A percentile compares a stretch with the other conserved stretches of the same genome.
Conservation (phyloP, 129 eudicot species). For the Pseudognaphalium luteoalbum region DNA sequence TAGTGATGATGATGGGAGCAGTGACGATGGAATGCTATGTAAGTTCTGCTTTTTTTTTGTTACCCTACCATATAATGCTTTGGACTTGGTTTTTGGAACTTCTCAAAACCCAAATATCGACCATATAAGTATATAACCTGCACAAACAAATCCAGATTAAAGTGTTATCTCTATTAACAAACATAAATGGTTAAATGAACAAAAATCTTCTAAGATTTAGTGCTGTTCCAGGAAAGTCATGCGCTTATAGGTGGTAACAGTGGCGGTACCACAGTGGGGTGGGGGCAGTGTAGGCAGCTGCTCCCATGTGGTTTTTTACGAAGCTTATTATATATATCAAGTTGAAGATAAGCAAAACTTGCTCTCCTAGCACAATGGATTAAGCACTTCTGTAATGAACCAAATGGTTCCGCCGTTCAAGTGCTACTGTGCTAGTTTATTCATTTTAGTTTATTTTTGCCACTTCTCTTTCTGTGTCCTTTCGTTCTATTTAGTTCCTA, state of each 20-base stretch:
- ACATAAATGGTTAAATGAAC: background rate
- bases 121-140: background rate
- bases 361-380: too few relatives aligned
- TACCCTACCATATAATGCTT: background rate
- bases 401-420: too few relatives aligned
- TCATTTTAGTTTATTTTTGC: too few relatives aligned
- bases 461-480: too few relatives aligned
- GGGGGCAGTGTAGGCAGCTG: too few relatives aligned
- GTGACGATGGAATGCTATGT: conserved; percentile 87
- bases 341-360: too few relatives aligned
- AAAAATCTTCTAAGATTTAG: background rate
- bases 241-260: background rate
- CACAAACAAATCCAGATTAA: background rate
- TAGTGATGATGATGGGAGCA: conserved; percentile 51
- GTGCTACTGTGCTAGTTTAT: too few relatives aligned
- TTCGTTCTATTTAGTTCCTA: too few relatives aligned
- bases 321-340: too few relatives aligned
- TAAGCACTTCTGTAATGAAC: too few relatives aligned
- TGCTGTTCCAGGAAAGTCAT: background rate
- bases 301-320: too few relatives aligned
- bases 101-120: background rate
- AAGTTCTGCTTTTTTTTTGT: conserved; percentile 27
- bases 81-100: background rate
- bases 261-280: too few relatives aligned
- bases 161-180: background rate